Percentiles rank a stretch among this genome's conserved stretches.
These are phyloP conservation scores for Scorias spongiosa DNA, from an alignment of 2,329 filamentous ascomycete species.

Conservation along the genomic window DNA sequence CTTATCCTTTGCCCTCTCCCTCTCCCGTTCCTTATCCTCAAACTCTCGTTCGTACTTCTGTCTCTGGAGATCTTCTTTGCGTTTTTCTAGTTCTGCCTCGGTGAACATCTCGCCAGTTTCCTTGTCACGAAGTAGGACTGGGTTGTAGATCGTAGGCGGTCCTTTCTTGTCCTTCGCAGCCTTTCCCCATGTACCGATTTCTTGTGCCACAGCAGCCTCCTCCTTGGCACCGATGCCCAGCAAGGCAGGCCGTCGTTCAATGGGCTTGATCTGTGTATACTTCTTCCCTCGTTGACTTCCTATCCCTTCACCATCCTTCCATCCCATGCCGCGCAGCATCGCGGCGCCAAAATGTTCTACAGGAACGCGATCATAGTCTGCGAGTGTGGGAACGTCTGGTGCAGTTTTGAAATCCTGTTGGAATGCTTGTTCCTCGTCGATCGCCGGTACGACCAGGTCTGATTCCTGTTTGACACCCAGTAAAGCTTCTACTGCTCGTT, in stretches of 20 bases:
- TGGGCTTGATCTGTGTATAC: constrained; percentile 42
- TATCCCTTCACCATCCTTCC: constrained; percentile 56
- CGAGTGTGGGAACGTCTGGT: constrained; percentile 60
- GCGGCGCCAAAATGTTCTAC: constrained; percentile 92
- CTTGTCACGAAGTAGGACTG: constrained; percentile 45
- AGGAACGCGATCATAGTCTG: constrained; percentile 76
- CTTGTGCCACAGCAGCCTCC: constrained; percentile 46
- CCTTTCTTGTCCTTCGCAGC: constrained; percentile 34
- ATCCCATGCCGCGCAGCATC: constrained; percentile 83
- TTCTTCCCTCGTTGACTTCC: constrained; percentile 34
- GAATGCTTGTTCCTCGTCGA: constrained; percentile 20
- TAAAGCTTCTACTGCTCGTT: constrained; percentile 35
- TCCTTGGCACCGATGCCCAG: constrained; percentile 83
- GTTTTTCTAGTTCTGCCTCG: constrained; percentile 42
- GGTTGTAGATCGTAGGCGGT: constrained; percentile 47
- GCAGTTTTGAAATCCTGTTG: constrained; percentile 50
- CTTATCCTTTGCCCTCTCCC: constrained; percentile 15
- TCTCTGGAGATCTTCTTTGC: constrained; percentile 30
- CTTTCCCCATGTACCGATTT: constrained; percentile 69
- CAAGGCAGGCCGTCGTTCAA: constrained; percentile 60
- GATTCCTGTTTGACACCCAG: constrained; percentile 24
- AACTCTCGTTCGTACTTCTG: constrained; percentile 30
- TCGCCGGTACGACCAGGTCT: constrained; percentile 24
- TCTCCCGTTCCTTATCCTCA: constrained; percentile 23
- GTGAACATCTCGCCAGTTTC: constrained; percentile 47